These are phyloP conservation scores for Medicago arabica DNA, from an alignment of 306 rosid species.

Conservation along the genomic window DNA sequence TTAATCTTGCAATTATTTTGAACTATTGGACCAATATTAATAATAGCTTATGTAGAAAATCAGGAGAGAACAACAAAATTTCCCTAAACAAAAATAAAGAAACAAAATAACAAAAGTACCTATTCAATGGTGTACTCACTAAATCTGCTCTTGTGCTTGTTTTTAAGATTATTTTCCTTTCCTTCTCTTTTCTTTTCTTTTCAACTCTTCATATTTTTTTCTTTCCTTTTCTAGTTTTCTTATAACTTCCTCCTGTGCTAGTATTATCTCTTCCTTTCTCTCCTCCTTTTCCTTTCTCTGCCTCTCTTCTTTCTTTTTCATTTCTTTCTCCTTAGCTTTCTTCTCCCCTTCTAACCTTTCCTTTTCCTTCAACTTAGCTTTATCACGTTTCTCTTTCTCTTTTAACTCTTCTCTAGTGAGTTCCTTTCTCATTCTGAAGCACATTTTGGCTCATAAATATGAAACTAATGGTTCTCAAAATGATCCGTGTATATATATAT, in stretches of 20 bases:
- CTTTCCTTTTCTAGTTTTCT: neutral
- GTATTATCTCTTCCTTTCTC: neutral
- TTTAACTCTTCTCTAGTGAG: slow-evolving; percentile 51
- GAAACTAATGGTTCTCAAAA: neutral
- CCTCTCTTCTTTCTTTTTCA: neutral
- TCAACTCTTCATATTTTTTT: neutral
- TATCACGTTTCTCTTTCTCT: slow-evolving; percentile 51
- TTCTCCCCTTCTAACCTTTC: slow-evolving; percentile 36
- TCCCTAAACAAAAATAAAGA: too few relatives aligned
- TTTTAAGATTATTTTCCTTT: slow-evolving; percentile 11
- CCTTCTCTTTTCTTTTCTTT: slow-evolving; percentile 31
- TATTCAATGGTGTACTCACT: too few relatives aligned
- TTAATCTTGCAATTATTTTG: too few relatives aligned
- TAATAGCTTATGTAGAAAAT: too few relatives aligned
- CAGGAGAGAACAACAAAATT: too few relatives aligned
- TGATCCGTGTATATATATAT: too few relatives aligned
- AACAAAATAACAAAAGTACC: too few relatives aligned
- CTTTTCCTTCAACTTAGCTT: slow-evolving; percentile 28
- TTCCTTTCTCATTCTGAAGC: slow-evolving; percentile 54
- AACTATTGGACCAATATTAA: too few relatives aligned
- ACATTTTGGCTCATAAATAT: slow-evolving; percentile 41
- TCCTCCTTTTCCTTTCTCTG: neutral
- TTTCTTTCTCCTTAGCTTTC: slow-evolving; percentile 35
- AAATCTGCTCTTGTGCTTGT: neutral
- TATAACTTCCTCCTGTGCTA: neutral